Evolutionary conservation across 441 rosid genomes (phyloP).

Genomic region (Populus tomentosa): DNA sequence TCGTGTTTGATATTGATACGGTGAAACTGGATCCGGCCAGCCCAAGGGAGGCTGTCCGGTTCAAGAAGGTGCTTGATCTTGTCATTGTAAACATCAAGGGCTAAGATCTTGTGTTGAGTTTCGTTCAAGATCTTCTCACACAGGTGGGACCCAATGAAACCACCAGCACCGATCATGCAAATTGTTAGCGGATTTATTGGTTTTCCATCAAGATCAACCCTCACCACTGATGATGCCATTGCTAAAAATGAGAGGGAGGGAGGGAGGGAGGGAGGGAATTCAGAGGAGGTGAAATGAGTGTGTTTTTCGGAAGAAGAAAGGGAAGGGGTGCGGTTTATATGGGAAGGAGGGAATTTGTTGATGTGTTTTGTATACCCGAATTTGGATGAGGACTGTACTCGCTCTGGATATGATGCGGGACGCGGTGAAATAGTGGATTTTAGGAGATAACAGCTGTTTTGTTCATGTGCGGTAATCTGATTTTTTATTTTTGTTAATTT

Average conservation of each 20-base stretch:
- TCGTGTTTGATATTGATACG: constrained; percentile 93
- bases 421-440: background rate
- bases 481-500: too few species aligned
- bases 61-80: constrained; percentile 97
- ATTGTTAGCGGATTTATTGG: constrained; percentile 81
- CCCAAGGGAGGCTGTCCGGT: constrained; percentile 49
- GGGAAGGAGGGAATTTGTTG: background rate
- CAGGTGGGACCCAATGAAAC: constrained; percentile 96
- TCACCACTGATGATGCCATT: constrained; percentile 51
- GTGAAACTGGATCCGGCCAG: constrained; percentile 94
- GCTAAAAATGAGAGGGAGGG: background rate
- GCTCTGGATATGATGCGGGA: background rate
- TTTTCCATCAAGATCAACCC: constrained; percentile 84
- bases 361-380: background rate
- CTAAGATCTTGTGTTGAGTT: constrained; percentile 85
- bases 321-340: background rate
- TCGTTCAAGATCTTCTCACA: constrained; percentile 86
- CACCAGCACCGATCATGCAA: constrained; percentile 99
- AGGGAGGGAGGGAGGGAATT: too few species aligned
- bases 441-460: background rate
- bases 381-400: background rate
- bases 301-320: background rate
- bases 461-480: too few species aligned
- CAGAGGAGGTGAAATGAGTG: background rate
- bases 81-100: constrained; percentile 89